Evolutionary conservation across 2,329 filamentous ascomycete species (phyloP).

Genomic region (Aspergillus felis): DNA sequence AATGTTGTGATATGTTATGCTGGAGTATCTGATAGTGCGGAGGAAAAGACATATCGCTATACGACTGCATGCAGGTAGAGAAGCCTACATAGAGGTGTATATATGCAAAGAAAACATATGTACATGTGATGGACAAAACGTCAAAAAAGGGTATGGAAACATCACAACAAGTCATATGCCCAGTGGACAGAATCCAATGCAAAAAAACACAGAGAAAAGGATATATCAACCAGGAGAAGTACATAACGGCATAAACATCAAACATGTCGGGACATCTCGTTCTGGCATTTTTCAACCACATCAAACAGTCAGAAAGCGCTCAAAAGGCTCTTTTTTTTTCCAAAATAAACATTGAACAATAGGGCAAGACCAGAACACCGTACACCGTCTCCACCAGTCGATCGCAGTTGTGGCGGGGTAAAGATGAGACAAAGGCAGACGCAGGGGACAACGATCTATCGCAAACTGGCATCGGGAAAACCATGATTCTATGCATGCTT

Average conservation of each 20-base stretch:
- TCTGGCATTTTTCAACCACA: constrained; percentile 28
- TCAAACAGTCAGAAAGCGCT: constrained; percentile 22
- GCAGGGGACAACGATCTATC: constrained; percentile 15
- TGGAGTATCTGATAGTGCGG: neutral
- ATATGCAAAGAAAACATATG: constrained; percentile 32
- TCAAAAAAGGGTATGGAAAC: constrained; percentile 17
- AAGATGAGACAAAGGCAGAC: constrained; percentile 2
- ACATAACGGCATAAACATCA: constrained; percentile 29
- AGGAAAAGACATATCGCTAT: neutral
- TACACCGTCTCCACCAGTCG: constrained; percentile 7
- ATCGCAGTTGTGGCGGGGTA: constrained; percentile 7
- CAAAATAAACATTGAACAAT: constrained; percentile 7
- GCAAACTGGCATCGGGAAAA: constrained; percentile 7
- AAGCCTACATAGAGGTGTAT: constrained; percentile 10
- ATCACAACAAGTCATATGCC: constrained; percentile 13
- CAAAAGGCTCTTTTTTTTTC: constrained; percentile 17
- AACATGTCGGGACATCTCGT: constrained; percentile 29
- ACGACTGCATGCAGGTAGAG: constrained; percentile 1
- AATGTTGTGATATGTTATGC: neutral
- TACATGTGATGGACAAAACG: constrained; percentile 25
- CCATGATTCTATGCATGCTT: constrained; percentile 15
- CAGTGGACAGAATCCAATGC: constrained; percentile 9
- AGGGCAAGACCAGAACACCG: constrained; percentile 15
- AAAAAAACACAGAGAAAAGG: constrained; percentile 1
- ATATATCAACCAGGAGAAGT: constrained; percentile 15